phyloP scores from a whole-genome alignment of 345 rosid species.

The Gossypium australe region DNA sequence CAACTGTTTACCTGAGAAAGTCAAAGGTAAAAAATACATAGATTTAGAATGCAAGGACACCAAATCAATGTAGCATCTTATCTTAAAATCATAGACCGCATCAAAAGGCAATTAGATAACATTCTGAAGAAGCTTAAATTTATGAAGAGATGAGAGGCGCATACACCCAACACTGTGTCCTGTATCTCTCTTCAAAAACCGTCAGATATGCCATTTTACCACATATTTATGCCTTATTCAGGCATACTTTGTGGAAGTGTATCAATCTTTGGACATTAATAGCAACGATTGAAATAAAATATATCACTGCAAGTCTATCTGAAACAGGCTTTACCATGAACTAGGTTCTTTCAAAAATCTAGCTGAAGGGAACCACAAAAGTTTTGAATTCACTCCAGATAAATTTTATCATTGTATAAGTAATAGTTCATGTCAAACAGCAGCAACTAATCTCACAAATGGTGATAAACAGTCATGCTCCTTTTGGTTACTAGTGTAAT shows the following conservation, averaged over 20 bases:
- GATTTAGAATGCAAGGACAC: neutral
- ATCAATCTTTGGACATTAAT: neutral
- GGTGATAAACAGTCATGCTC: neutral
- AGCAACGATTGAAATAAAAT: neutral
- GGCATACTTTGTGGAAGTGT: neutral
- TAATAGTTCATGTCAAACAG: neutral
- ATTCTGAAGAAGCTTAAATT: neutral
- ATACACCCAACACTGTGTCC: neutral
- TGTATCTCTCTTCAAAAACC: neutral
- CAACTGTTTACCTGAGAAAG: constrained; percentile 48
- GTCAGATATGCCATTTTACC: neutral
- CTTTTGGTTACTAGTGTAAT: too few relatives aligned
- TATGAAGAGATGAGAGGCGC: neutral
- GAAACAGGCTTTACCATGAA: neutral
- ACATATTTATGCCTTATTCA: neutral
- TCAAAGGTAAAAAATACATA: neutral
- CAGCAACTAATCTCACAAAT: too few relatives aligned
- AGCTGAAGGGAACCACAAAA: neutral
- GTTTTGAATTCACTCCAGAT: neutral
- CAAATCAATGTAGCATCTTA: neutral
- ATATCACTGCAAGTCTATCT: neutral
- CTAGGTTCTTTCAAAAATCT: neutral
- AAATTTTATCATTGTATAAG: neutral
- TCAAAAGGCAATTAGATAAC: neutral
- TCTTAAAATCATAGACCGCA: neutral